These are phyloP conservation scores for Allium sativum DNA, from an alignment of 106 monocot genomes.

Conservation along the genomic window DNA sequence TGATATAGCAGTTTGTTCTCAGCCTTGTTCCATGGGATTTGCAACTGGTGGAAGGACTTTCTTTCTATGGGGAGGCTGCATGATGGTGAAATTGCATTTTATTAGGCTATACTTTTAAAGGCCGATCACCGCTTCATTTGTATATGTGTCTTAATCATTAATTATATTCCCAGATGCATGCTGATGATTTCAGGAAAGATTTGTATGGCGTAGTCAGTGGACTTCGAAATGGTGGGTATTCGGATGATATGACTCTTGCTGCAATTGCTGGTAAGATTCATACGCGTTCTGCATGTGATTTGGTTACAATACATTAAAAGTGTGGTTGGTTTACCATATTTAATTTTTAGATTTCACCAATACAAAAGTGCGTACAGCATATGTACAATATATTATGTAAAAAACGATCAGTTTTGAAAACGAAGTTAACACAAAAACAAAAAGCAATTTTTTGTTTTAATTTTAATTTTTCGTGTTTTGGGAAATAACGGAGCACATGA, in stretches of 20 bases:
- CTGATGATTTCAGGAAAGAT: conserved; percentile 86
- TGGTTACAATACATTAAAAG: too few species aligned
- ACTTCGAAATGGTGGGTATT: conserved; percentile 93
- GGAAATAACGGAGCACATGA: too few species aligned
- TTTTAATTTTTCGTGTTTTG: too few species aligned
- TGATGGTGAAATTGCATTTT: conserved; percentile 69
- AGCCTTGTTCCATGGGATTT: conserved; percentile 99
- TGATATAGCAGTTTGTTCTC: conserved; percentile 17
- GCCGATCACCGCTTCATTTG: background rate
- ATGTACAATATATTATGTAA: too few species aligned
- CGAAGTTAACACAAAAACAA: too few species aligned
- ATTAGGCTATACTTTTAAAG: background rate
- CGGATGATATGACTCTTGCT: conserved; percentile 98
- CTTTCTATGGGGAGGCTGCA: conserved; percentile 98
- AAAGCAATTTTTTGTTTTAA: too few species aligned
- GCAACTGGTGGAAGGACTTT: conserved; percentile 98
- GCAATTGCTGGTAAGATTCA: conserved; percentile 71
- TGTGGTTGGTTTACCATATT: too few species aligned
- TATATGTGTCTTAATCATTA: conserved; percentile 7
- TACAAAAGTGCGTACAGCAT: too few species aligned
- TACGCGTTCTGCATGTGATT: background rate
- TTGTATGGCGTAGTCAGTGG: conserved; percentile 76
- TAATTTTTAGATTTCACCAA: too few species aligned
- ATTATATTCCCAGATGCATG: conserved; percentile 72
- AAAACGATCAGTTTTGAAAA: too few species aligned